Evolutionary conservation across 805 yeast species (phyloP), one percentile per base, ranked within the genome.

Genomic region (Nadsonia fulvescens): DNA sequence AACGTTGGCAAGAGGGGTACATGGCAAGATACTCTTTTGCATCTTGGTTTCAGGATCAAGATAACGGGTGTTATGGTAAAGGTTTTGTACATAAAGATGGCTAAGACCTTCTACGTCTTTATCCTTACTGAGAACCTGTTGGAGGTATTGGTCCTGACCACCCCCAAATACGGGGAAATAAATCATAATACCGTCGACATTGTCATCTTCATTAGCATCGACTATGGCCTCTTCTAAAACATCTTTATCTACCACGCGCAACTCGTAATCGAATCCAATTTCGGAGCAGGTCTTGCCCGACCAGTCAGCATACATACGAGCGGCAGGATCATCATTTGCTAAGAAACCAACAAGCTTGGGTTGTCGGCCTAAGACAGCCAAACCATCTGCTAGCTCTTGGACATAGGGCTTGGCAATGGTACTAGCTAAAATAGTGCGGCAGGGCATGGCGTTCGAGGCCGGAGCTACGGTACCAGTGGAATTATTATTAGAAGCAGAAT

Each of bases 131-230:
- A 89, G 83, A 34, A 82, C 76, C 53, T 89, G 96, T 54, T 89
- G 96, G 31, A 89, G 53, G 49, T 89, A 89, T 51, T 78, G 93
- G 51, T 89, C 98, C 53, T 89, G 96, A 32, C 78, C 67, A 45
- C 79, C 78, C 3, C 93, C 94, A 51, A 79, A 89, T 3, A 89
- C 96, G 0, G 98, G 98, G 64, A 86, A 89, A 49, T 89, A 89
- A 9, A 89, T 86, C 77, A 89, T 82, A 37, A 89, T 89, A 13
- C 96, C 98, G 45, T 82, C 72, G 20, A 86, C 78, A 1, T 47
- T 38, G 29, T 63, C 66, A 43, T 83, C 86, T 15, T 58, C 56
- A 47, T 89, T 89, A 32, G 96, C 94, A 21, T 64, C 68, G 24
- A 82, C 64, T 33, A 89, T 68, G 16, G 68, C 71, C 38, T 72